Evolutionary conservation across 495 filamentous ascomycete genomes (phyloP), one percentile per base, ranked within the genome.

Genomic region (Immersiella caudata): DNA sequence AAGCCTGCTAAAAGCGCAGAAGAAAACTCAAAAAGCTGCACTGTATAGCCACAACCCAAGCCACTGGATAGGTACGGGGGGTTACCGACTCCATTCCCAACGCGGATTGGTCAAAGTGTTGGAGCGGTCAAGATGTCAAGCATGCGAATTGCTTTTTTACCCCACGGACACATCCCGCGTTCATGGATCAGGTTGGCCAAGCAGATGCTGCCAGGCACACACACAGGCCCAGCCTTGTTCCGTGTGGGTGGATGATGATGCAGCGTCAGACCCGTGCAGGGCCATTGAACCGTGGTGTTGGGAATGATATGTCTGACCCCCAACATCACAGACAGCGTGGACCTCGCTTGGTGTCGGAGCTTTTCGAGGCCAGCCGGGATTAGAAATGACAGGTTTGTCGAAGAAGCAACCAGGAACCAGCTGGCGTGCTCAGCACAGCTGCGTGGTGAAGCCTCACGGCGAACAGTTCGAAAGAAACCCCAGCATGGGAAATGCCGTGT

Each of bases 141-240:
- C 0, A 27, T 22, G 6, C 50, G 18, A 18, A 21, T 62, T 61
- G n/a, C 20, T 56, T 64, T 61, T 60, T 60, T 55, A 24, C 51
- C 61, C 61, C 51, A 46, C 61, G 51, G 60, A 21, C n/a, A 59
- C 66, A 64, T 60, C 66, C 66, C 66, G 56, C 66, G 66, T 60
- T 29, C 60, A 51, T 6, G 56, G 64, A 18, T 20, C 26, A 50
- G 64, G 64, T 18, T 56, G 25, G 62, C 24, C 62, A 56, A 49
- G 22, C 60, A 50, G 60, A 35, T 21, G 12, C 25, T 51, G 49
- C 62, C 22, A 57, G 22, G 54, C 22, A 24, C 22, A 65, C 50
- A 57, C 52, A 65, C 62, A n/a, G 1, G 22, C 29, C 36, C 50
- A 57, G 29, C 55, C 50, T 21, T 35, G 24, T 25, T 22, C 21